phyloP scores from a whole-genome alignment of 305 asterid species.

The Fraxinus velutina region DNA sequence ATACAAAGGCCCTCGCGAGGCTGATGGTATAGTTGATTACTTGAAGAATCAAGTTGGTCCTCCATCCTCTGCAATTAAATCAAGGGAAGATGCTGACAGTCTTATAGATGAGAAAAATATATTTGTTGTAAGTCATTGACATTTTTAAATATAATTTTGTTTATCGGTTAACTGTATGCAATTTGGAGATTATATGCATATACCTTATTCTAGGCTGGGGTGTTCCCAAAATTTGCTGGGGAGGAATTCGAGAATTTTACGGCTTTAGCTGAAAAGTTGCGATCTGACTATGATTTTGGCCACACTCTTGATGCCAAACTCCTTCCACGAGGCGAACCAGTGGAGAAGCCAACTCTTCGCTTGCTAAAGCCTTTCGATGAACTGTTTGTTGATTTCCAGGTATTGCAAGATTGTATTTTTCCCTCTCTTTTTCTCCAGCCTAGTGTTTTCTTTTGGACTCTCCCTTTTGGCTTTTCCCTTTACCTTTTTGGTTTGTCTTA shows the following conservation, averaged over 20 bases:
- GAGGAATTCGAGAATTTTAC: constrained; percentile 59
- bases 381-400: constrained; percentile 63
- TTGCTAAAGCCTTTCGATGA: constrained; percentile 85
- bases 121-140: constrained; percentile 42
- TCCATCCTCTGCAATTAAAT: constrained; percentile 65
- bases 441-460: background rate
- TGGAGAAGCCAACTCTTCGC: constrained; percentile 67
- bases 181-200: constrained; percentile 2
- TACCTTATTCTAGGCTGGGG: constrained; percentile 53
- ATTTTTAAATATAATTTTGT: constrained; percentile 1
- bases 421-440: background rate
- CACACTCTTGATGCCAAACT: constrained; percentile 71
- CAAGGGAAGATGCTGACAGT: constrained; percentile 51
- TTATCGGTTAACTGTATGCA: background rate
- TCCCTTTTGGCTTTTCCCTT: background rate
- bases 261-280: constrained; percentile 61
- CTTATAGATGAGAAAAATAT: constrained; percentile 51
- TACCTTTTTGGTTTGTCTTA: background rate
- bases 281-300: constrained; percentile 63
- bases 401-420: constrained; percentile 13
- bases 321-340: constrained; percentile 59
- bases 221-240: constrained; percentile 65
- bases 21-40: constrained; percentile 64
- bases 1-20: constrained; percentile 81
- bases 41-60: constrained; percentile 83